phyloP scores from a whole-genome alignment of 257 asterid genomes.

The Orobanche coerulescens region DNA sequence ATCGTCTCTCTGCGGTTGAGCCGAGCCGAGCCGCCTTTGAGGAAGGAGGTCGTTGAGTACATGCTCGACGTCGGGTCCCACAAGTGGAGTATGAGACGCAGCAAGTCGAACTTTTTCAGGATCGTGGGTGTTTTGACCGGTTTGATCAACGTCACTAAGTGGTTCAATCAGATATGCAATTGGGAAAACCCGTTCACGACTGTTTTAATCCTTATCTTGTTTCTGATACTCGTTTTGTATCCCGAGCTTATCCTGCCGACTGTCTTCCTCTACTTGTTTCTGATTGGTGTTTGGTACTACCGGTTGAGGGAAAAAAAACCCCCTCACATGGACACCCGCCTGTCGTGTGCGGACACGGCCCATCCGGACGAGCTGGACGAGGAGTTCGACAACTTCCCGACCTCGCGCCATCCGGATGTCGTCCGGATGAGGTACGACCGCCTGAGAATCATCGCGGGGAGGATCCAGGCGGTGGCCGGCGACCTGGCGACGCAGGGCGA shows the following conservation, averaged over 20 bases:
- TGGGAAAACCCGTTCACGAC: constrained; percentile 76
- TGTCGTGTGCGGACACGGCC: constrained; percentile 55
- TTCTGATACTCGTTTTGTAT: constrained; percentile 55
- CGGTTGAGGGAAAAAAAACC: constrained; percentile 71
- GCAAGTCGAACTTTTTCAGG: constrained; percentile 63
- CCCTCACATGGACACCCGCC: constrained; percentile 63
- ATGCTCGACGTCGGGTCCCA: constrained; percentile 71
- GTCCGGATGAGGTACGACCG: constrained; percentile 70
- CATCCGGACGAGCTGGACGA: constrained; percentile 63
- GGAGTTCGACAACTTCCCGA: constrained; percentile 65
- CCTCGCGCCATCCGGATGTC: constrained; percentile 46
- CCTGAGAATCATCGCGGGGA: constrained; percentile 56
- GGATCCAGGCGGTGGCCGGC: constrained; percentile 70
- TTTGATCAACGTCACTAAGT: constrained; percentile 43
- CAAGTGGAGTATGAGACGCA: constrained; percentile 80
- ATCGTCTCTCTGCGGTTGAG: constrained; percentile 54
- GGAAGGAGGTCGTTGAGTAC: constrained; percentile 69
- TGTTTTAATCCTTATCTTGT: constrained; percentile 54
- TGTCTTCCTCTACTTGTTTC: constrained; percentile 51
- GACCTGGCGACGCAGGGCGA: constrained; percentile 81
- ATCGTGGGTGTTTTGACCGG: constrained; percentile 62
- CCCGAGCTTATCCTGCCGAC: constrained; percentile 62
- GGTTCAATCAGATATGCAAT: constrained; percentile 66
- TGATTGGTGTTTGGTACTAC: constrained; percentile 64
- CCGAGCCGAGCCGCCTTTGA: constrained; percentile 73